Evolutionary conservation across 192 early-diverging fungal species (phyloP), one percentile per base, ranked within the genome.

Genomic region (Mortierella hygrophila): DNA sequence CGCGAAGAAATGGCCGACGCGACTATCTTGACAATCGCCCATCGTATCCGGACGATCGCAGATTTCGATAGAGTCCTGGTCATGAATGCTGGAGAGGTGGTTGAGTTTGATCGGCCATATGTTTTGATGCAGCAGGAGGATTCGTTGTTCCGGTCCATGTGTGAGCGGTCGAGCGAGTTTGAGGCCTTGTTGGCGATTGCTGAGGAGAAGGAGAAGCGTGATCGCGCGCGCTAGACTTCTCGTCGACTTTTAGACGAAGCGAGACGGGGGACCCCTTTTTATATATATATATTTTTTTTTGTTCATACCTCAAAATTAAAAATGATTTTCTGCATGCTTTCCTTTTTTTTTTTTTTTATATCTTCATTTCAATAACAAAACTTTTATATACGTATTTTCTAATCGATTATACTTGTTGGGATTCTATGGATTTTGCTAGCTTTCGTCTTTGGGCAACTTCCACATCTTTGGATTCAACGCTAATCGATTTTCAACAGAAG

Each of bases 1-100:
- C 93, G 96, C 41, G 88, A 93, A 68, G 91, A 91, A 44, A 96
- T 97, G 89, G 88, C 87, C 32, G 85, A 93, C 35, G 90, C 93
- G 20, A 98, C 97, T 1, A 79, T 99, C 35, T 76, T 99, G 44
- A 94, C 93, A 65, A 97, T 99, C 82, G 98, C 98, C 5, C 98
- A 99, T 80, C 92, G 97, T 20, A 72, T 97, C 68, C 90, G 92
- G 73, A 97, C 97, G 0, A 93, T 97, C 46, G 93, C 94, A 8
- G 94, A 94, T 80, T 95, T 93, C 75, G 93, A 95, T 77, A 88
- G 88, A 6, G 89, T 95, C 13, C 79, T 92, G 72, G 93, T 95
- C 6, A 75, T 97, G 81, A 95, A 96, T 80, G 90, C 91, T 37
- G 97, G 97, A 15, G 77, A 89, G 32, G 81, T 98, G 6, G 92